phyloP scores from a whole-genome alignment of 1,284 basidiomycete genomes.

The Tremellales sp. region DNA sequence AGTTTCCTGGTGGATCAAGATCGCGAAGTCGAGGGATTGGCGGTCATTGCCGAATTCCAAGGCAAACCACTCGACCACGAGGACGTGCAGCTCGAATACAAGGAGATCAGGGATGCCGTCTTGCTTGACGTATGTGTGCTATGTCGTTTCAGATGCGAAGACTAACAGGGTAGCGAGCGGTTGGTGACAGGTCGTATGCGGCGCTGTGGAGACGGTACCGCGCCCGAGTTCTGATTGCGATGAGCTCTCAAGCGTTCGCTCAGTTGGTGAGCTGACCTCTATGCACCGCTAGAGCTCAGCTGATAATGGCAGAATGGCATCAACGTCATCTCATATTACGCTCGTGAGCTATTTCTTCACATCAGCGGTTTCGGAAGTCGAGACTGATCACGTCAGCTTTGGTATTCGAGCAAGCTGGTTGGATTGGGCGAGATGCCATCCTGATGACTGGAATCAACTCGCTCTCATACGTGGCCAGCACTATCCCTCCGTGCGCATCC shows the following conservation, averaged over 20 bases:
- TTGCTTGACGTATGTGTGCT: conserved; percentile 62
- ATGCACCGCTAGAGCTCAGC: background rate
- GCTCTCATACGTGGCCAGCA: conserved; percentile 77
- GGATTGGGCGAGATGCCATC: conserved; percentile 94
- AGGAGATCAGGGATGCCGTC: conserved; percentile 88
- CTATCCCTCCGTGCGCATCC: conserved; percentile 67
- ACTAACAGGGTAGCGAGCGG: conserved; percentile 52
- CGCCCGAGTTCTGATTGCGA: conserved; percentile 86
- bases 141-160: background rate
- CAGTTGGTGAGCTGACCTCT: conserved; percentile 64
- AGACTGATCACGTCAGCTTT: conserved; percentile 21
- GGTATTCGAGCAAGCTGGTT: conserved; percentile 87
- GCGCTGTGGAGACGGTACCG: conserved; percentile 87
- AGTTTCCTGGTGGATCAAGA: conserved; percentile 92
- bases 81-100: conserved; percentile 76
- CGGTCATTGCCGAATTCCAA: conserved; percentile 84
- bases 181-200: conserved; percentile 75
- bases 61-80: conserved; percentile 73
- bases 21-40: conserved; percentile 78
- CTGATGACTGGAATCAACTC: conserved; percentile 96
- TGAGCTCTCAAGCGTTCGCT: conserved; percentile 94
- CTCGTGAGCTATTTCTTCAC: conserved; percentile 55
- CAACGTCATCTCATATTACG: conserved; percentile 89
- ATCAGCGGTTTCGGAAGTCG: conserved; percentile 7
- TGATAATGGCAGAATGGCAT: background rate